Evolutionary conservation across 805 yeast species (phyloP).

Genomic region (Candida morakotiae): DNA sequence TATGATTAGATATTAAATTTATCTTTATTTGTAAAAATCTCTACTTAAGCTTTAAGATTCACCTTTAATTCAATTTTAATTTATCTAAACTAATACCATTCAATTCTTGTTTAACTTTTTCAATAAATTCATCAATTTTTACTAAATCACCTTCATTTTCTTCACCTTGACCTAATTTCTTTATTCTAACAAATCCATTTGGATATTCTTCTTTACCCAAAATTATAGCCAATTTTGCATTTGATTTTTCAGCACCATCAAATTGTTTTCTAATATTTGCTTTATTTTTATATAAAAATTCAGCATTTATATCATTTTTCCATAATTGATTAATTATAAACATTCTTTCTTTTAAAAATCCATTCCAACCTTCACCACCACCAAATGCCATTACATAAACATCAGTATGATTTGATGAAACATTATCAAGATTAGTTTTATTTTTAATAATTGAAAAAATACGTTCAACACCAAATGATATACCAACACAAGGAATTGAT

Average conservation of each 20-base stretch:
- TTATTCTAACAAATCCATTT: slow-evolving; percentile 78
- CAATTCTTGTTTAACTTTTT: slow-evolving; percentile 39
- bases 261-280: slow-evolving; percentile 95
- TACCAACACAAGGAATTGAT: slow-evolving; percentile 95
- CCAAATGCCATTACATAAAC: slow-evolving; percentile 98
- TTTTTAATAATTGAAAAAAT: slow-evolving; percentile 85
- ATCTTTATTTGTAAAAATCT: too few species aligned
- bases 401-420: slow-evolving; percentile 85
- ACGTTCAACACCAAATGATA: slow-evolving; percentile 96
- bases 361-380: slow-evolving; percentile 95
- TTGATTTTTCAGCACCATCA: slow-evolving; percentile 94
- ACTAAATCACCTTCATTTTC: slow-evolving; percentile 80
- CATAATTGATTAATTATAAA: slow-evolving; percentile 75
- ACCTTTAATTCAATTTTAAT: too few species aligned
- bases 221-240: slow-evolving; percentile 86
- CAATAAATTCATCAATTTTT: slow-evolving; percentile 55
- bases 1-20: too few species aligned
- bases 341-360: slow-evolving; percentile 92
- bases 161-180: slow-evolving; percentile 85
- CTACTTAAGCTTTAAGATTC: too few species aligned
- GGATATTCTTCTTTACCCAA: slow-evolving; percentile 92
- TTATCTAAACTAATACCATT: slow-evolving; percentile 54
- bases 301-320: slow-evolving; percentile 86
- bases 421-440: slow-evolving; percentile 57
- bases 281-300: slow-evolving; percentile 87